Percentiles rank a stretch among this genome's conserved stretches.
phyloP scores from a whole-genome alignment of 768 basidiomycete species.

The Lactifluus hygrophoroides region DNA sequence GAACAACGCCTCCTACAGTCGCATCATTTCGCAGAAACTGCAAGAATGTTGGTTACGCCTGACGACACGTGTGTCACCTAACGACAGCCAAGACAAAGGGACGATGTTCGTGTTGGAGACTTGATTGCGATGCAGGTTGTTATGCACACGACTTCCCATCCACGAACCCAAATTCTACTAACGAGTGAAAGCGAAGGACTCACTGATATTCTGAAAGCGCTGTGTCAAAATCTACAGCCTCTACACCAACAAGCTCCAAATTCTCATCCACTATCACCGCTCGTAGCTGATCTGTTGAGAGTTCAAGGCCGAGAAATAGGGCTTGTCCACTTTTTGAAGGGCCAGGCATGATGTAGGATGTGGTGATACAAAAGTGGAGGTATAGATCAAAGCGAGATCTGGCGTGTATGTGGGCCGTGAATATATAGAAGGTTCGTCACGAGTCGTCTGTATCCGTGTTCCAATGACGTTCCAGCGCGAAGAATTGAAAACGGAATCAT shows the following conservation, averaged over 20 bases:
- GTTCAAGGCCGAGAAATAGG: conserved; percentile 82
- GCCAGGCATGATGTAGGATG: conserved; percentile 12
- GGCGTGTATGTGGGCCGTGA: not conserved
- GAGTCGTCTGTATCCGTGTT: conserved; percentile 1
- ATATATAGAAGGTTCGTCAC: conserved; percentile 3
- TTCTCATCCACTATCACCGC: conserved; percentile 79
- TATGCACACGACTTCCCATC: not conserved
- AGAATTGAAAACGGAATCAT: conserved; percentile 1
- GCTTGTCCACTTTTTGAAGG: conserved; percentile 34
- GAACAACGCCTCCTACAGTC: not conserved
- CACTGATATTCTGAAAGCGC: conserved; percentile 78
- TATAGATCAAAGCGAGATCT: not conserved
- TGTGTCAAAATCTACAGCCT: conserved; percentile 74
- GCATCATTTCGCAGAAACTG: not conserved
- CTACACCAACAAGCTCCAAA: conserved; percentile 74
- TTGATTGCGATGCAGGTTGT: not conserved
- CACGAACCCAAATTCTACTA: not conserved
- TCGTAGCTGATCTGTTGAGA: conserved; percentile 75
- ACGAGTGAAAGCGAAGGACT: conserved; percentile 27
- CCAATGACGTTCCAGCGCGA: not conserved
- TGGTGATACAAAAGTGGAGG: not conserved
- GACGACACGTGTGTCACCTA: not conserved
- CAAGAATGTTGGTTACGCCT: not conserved
- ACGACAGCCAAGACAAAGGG: not conserved
- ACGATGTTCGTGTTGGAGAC: not conserved